Base-by-base conservation (phyloP, 352 stramenopile species). In the Pythium sukuiense region DNA sequence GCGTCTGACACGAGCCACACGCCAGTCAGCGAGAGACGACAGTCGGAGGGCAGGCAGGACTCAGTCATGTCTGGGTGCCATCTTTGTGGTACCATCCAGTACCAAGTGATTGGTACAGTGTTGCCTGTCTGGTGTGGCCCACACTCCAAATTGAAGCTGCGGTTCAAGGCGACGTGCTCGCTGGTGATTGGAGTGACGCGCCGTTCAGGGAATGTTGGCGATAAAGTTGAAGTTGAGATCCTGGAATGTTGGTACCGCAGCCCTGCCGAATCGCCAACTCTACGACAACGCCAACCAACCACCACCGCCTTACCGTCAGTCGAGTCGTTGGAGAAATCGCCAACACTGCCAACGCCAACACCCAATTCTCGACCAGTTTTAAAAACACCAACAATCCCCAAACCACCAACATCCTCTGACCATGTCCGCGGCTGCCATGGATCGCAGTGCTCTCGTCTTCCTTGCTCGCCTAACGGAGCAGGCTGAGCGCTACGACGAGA, bases 391-490 rank as follows among this genome's bases (percentile, higher is more conserved):
- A 24, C 20, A 24, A 24, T 24, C 20, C 20, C 20, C 20, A 24
- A 24, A 24, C 20, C 20, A 11, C 14, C 55, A 30, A 52, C 20
- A 16, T n/a, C 62, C 30, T 53, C 16, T 14, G 14, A 24, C 27
- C 26, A 63, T 55, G 29, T 58, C 56, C 2, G 35, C 53, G 1
- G 11, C 32, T 9, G 29, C 55, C 5, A 72, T 76, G 69, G 62
- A 77, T 41, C 71, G 71, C 60, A 57, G 61, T 18, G 55, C 61
- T 26, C 71, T 73, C 67, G 75, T 82, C 5, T 74, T 72, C 46
- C 69, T 82, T 43, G 72, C 75, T 24, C 69, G 71, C 50, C 65
- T 76, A 63, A 61, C 71, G 37, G 71, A 77, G 55, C 71, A 77
- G 43, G 71, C 71, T 3, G 71, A 77, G 45, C 20, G 54, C 2